phyloP scores from a whole-genome alignment of 441 rosid species.

The Mallotus repandus region DNA sequence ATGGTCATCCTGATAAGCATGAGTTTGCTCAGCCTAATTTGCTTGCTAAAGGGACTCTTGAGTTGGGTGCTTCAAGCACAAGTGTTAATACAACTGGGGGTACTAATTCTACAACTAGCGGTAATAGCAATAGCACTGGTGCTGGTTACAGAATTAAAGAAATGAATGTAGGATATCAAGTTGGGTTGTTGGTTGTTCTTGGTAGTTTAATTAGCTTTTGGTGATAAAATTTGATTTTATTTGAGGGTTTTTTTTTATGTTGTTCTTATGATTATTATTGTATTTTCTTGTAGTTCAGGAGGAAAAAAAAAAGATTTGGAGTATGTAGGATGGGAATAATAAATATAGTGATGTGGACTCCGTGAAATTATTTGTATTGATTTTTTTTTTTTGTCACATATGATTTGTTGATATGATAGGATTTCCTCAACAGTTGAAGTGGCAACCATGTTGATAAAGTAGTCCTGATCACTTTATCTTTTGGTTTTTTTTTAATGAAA shows the following conservation, averaged over 20 bases:
- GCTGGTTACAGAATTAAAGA: neutral
- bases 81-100: neutral
- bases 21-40: slow-evolving; percentile 29
- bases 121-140: slow-evolving; percentile 8
- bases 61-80: slow-evolving; percentile 13
- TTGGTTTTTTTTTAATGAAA: no score
- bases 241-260: neutral
- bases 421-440: neutral
- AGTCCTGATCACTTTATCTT: no score
- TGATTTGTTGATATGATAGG: neutral
- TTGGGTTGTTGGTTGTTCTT: slow-evolving; percentile 31
- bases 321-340: no score
- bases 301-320: no score
- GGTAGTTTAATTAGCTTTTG: slow-evolving; percentile 25
- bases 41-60: slow-evolving; percentile 23
- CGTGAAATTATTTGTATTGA: no score
- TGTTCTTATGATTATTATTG: neutral
- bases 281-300: neutral
- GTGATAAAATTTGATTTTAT: neutral
- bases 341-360: no score
- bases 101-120: neutral
- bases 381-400: neutral
- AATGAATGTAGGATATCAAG: slow-evolving; percentile 27
- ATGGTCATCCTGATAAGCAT: slow-evolving; percentile 42
- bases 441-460: no score